Evolutionary conservation across 495 filamentous ascomycete species (phyloP), one percentile per base, ranked within the genome.

Genomic region (Penicillium egyptiacum): DNA sequence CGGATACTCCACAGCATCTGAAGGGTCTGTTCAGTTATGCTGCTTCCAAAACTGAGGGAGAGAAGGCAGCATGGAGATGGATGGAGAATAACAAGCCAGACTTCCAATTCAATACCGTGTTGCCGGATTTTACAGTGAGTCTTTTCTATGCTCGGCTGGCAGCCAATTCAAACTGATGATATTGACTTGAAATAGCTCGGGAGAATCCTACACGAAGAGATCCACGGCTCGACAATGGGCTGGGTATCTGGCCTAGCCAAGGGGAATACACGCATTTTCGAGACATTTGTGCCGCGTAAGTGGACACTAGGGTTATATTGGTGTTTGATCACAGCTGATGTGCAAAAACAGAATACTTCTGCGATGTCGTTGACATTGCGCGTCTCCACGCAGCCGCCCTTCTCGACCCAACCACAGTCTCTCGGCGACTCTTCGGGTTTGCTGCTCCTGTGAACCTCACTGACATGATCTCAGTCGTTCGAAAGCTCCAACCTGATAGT

Each of bases 41-140:
- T 0, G 81, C 81, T 0, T 79, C 77, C 56, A 87, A 88, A 60
- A 77, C 74, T 1, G 72, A 76, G 31, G 78, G 73, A 0, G 84
- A 88, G 65, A 75, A 68, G 39, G 67, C 70, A 4, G 61, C 81
- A 1, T 86, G 80, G 82, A 68, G 75, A 46, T 86, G 83, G 57
- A 58, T 79, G 3, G 67, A 78, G 19, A 70, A 80, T 45, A 47
- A 82, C 14, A 71, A 78, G 26, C 79, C 80, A 0, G 16, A 42
- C 0, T 86, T 83, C 55, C 69, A 59, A 1, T 72, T 85, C 56
- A 84, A 83, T 39, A 52, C 79, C 2, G 64, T 87, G 4, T 69
- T 86, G 19, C 83, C 84, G 16, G 70, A 65, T 47, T 50, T 57
- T 4, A 73, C 69, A 37, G 61, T 79, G 8, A 70, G 77, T 52